Base-by-base conservation (phyloP, 768 basidiomycete genomes). In the Amanita inopinata region DNA sequence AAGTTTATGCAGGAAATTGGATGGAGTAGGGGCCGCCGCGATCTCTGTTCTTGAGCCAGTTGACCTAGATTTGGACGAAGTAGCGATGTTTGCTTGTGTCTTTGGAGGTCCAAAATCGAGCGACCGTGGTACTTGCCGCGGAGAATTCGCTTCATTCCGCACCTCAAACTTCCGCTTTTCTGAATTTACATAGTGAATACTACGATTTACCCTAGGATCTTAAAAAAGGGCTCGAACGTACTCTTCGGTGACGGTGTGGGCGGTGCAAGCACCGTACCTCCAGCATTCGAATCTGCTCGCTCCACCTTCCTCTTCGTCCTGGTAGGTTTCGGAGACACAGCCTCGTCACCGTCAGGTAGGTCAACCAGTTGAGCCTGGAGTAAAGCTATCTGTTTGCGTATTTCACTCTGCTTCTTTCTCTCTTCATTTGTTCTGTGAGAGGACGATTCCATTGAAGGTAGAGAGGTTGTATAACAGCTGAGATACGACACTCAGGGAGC, bases 171-270 rank as follows among this genome's bases (percentile, higher is more conserved):
- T 78, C 46, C 69, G 63, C 52, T 72, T 69, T 57, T 67, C 64
- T 43, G 55, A 58, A 62, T 24, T 5, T 32, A 25, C 2, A 27
- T 12, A 35, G 20, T 2, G 6, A n/a, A 20, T 14, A 14, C 14
- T 10, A 15, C 7, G 17, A 35, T 24, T n/a, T 11, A 4, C n/a
- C 5, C 15, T 9, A 17, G 15, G 33, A 25, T 8, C 43, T 36
- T n/a, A n/a, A n/a, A n/a, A n/a, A n/a, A n/a, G n/a, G n/a, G n/a
- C n/a, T n/a, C n/a, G n/a, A n/a, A n/a, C n/a, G n/a, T 12, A 44
- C 43, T 44, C 34, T 44, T 82, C 3, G 79, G 80, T 25, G 84
- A 83, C 6, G 84, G 84, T 0, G 78, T 80, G 0, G 70, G 57
- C 4, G 78, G 78, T 1, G 66, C 78, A 20, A 76, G 55, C 10